Evolutionary conservation across 768 basidiomycete species (phyloP).

Genomic region (Leccinum subtestaceum): DNA sequence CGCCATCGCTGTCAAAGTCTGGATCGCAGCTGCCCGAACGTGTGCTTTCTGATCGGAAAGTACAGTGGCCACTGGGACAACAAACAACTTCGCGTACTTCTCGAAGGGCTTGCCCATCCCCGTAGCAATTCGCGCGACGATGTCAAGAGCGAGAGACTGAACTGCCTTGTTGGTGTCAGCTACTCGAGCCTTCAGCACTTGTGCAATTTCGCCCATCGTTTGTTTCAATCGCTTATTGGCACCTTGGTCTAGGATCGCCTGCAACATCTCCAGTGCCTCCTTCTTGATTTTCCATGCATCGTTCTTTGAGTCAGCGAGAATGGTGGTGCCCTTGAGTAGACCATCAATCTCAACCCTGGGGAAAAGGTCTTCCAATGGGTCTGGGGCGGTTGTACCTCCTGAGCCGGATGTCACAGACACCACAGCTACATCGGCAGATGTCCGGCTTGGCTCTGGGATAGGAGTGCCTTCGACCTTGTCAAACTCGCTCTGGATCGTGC

Average conservation of each 20-base stretch:
- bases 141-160: conserved; percentile 85
- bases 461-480: conserved; percentile 82
- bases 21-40: conserved; percentile 73
- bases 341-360: conserved; percentile 92
- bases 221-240: conserved; percentile 91
- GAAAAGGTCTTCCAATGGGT: conserved; percentile 91
- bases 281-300: conserved; percentile 98
- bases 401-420: conserved; percentile 43
- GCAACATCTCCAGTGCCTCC: conserved; percentile 84
- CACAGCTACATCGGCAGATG: conserved; percentile 70
- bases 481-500: conserved; percentile 88
- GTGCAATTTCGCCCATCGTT: conserved; percentile 88
- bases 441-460: conserved; percentile 74
- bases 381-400: conserved; percentile 41
- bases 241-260: conserved; percentile 83
- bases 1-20: conserved; percentile 79
- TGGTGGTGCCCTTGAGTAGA: conserved; percentile 77
- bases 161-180: conserved; percentile 94
- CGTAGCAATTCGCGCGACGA: conserved; percentile 82
- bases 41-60: conserved; percentile 92
- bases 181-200: conserved; percentile 83
- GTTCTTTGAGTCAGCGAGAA: conserved; percentile 80
- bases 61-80: conserved; percentile 73
- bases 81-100: conserved; percentile 77
- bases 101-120: conserved; percentile 98